Evolutionary conservation across 768 basidiomycete genomes (phyloP).

Genomic region (Serpula lacrymans): DNA sequence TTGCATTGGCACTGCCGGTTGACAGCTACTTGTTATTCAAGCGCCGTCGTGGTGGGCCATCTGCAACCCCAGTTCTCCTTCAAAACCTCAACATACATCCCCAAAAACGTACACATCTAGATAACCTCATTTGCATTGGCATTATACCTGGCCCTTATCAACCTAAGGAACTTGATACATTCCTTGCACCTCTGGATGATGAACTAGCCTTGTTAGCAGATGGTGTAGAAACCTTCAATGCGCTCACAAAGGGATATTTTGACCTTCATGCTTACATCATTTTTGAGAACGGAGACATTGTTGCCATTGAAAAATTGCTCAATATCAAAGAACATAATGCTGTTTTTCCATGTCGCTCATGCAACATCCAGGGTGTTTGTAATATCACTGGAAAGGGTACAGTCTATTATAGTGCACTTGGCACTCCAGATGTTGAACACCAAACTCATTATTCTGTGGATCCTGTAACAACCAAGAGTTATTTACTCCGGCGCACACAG

Average conservation of each 20-base stretch:
- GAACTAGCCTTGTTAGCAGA: conserved; percentile 11
- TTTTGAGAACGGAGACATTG: conserved; percentile 30
- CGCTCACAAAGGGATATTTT: conserved; percentile 4
- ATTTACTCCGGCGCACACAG: too few relatives aligned
- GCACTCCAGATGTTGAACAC: too few relatives aligned
- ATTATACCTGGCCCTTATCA: conserved; percentile 33
- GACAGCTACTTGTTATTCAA: conserved; percentile 43
- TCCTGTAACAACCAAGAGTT: too few relatives aligned
- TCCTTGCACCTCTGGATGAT: conserved; percentile 24
- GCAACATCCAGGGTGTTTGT: too few relatives aligned
- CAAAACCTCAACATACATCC: conserved; percentile 42
- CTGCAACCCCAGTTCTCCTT: conserved; percentile 36
- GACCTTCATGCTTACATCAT: conserved; percentile 22
- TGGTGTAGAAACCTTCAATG: conserved; percentile 12
- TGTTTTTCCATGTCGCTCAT: conserved; percentile 30
- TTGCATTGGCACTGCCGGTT: conserved; percentile 39
- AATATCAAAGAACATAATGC: conserved; percentile 36
- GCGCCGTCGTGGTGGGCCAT: conserved; percentile 22
- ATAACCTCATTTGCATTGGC: conserved; percentile 26
- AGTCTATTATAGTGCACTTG: too few relatives aligned
- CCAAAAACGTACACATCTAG: conserved; percentile 6
- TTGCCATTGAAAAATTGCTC: conserved; percentile 27
- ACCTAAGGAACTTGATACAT: conserved; percentile 29
- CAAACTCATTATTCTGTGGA: too few relatives aligned
- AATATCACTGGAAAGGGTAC: too few relatives aligned